Conservation (phyloP, 2,329 filamentous ascomycete genomes). For the Chrysosporium queenslandicum region DNA sequence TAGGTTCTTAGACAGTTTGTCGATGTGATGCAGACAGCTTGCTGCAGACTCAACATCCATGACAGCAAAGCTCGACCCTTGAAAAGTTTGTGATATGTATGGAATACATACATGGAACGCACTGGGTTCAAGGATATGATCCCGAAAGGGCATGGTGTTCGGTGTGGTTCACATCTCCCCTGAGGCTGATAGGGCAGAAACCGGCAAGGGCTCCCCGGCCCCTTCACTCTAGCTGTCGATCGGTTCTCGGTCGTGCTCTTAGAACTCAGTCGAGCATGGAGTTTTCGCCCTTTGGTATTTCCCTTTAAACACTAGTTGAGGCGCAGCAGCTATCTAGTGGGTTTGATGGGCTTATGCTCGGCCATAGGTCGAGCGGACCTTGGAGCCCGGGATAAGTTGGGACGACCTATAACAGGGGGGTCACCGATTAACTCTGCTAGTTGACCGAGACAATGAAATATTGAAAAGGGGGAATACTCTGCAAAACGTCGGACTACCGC, state of each 20-base stretch:
- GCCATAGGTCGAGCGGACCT: background rate
- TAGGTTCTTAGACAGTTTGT: background rate
- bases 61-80: background rate
- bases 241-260: background rate
- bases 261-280: background rate
- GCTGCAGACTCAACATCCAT: background rate
- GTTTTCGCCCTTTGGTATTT: background rate
- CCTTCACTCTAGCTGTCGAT: background rate
- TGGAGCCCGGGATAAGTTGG: background rate
- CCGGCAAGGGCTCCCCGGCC: background rate
- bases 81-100: background rate
- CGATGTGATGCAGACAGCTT: background rate
- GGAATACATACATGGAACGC: background rate
- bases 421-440: no score
- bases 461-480: background rate
- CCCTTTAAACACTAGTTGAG: background rate
- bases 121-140: background rate
- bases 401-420: no score
- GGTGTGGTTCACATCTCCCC: background rate
- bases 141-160: background rate
- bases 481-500: background rate
- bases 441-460: background rate
- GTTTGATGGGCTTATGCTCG: background rate
- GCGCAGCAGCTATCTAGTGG: background rate
- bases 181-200: conserved; percentile 10